Percentiles rank a stretch among this genome's conserved stretches.
phyloP scores from a whole-genome alignment of 1,284 basidiomycete species.

The Bjerkandera adusta region DNA sequence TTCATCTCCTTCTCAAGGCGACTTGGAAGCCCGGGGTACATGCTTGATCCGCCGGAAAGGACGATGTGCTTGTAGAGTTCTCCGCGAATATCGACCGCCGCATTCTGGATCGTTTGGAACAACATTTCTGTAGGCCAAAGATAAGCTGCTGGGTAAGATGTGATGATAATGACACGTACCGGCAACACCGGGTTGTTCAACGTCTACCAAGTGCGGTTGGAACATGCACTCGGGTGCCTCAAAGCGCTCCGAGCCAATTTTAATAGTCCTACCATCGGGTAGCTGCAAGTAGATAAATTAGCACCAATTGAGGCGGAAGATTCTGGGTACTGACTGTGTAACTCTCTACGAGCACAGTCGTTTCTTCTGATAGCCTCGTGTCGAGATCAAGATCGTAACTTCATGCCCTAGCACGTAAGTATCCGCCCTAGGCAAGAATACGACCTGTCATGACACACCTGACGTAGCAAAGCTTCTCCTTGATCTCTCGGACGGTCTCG shows the following conservation, averaged over 20 bases:
- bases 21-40: constrained; percentile 98
- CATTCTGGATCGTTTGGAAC: constrained; percentile 93
- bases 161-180: constrained; percentile 41
- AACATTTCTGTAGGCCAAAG: constrained; percentile 72
- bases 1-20: constrained; percentile 99
- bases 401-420: background rate
- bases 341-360: constrained; percentile 93
- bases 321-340: constrained; percentile 77
- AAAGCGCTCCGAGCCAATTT: constrained; percentile 98
- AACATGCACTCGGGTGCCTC: constrained; percentile 99
- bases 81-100: constrained; percentile 86
- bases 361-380: constrained; percentile 93
- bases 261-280: constrained; percentile 95
- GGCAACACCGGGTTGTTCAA: constrained; percentile 96
- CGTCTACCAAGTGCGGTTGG: constrained; percentile 96
- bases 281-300: constrained; percentile 74
- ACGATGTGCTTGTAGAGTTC: constrained; percentile 99
- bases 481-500: constrained; percentile 97
- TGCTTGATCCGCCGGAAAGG: constrained; percentile 94
- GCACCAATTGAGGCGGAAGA: background rate
- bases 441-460: constrained; percentile 48
- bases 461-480: constrained; percentile 98
- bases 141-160: background rate
- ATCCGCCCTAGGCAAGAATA: background rate
- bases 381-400: constrained; percentile 97